These are phyloP conservation scores for Microbotryomycetes sp. DNA, from an alignment of 1,284 basidiomycete genomes.

Conservation along the genomic window DNA sequence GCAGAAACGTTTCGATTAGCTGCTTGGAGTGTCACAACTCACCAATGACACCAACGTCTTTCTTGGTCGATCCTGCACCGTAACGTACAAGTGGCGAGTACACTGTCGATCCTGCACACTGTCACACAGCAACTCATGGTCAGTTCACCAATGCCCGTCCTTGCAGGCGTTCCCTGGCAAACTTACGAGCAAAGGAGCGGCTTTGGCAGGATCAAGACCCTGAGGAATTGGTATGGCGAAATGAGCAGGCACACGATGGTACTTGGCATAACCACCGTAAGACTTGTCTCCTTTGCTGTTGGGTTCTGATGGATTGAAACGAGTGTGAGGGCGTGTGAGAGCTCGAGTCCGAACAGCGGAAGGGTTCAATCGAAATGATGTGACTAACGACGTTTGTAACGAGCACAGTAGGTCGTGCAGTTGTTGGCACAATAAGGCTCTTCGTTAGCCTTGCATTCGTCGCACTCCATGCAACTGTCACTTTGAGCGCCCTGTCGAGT, in stretches of 20 bases:
- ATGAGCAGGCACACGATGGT: slow-evolving; percentile 44
- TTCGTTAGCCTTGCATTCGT: slow-evolving; percentile 42
- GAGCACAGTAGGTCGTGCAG: slow-evolving; percentile 39
- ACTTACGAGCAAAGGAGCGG: slow-evolving; percentile 46
- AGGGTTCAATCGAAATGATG: background rate
- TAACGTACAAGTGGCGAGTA: slow-evolving; percentile 47
- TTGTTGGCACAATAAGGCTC: slow-evolving; percentile 45
- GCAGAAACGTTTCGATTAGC: too few relatives aligned
- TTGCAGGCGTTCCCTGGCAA: too few relatives aligned
- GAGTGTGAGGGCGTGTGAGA: too few relatives aligned
- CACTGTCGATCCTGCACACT: slow-evolving; percentile 46
- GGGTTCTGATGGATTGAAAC: background rate
- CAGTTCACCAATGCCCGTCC: too few relatives aligned
- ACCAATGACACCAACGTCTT: slow-evolving; percentile 49
- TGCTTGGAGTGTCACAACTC: too few relatives aligned
- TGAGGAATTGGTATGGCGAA: slow-evolving; percentile 45
- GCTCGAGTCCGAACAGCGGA: background rate
- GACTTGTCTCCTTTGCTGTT: slow-evolving; percentile 39
- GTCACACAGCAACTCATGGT: too few relatives aligned
- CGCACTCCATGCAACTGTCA: slow-evolving; percentile 45
- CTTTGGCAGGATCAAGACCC: slow-evolving; percentile 41
- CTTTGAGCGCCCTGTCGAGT: slow-evolving; percentile 52
- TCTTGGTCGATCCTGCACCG: slow-evolving; percentile 47
- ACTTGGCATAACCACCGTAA: slow-evolving; percentile 47
- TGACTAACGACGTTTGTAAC: slow-evolving; percentile 36